These are phyloP conservation scores for Galerina marginata DNA, from an alignment of 768 basidiomycete genomes.

Conservation along the genomic window DNA sequence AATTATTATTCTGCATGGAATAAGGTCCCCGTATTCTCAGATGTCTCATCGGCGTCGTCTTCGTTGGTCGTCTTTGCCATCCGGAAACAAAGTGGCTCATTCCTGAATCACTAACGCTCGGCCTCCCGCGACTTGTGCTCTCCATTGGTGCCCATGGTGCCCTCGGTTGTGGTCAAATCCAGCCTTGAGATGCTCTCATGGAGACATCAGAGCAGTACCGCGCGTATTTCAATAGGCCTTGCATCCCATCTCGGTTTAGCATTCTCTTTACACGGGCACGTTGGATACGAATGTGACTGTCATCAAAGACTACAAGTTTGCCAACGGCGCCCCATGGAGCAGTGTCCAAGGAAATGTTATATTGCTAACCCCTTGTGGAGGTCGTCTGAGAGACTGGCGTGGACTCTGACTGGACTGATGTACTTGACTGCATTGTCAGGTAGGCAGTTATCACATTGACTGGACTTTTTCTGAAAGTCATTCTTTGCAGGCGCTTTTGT, in stretches of 20 bases:
- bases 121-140: constrained; percentile 72
- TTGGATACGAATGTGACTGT: constrained; percentile 77
- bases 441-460: constrained; percentile 36
- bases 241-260: constrained; percentile 95
- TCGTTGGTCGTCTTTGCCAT: constrained; percentile 83
- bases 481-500: constrained; percentile 87
- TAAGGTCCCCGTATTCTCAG: constrained; percentile 96
- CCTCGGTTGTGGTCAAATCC: constrained; percentile 98
- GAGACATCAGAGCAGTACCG: constrained; percentile 85
- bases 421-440: constrained; percentile 93
- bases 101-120: constrained; percentile 60
- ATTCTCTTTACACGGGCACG: constrained; percentile 92
- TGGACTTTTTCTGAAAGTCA: not conserved
- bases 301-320: constrained; percentile 81
- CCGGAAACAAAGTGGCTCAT: constrained; percentile 76
- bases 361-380: constrained; percentile 62
- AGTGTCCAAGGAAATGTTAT: constrained; percentile 53
- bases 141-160: constrained; percentile 93
- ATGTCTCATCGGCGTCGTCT: constrained; percentile 81
- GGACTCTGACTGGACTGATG: constrained; percentile 75
- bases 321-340: constrained; percentile 61
- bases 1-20: constrained; percentile 97
- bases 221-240: constrained; percentile 96
- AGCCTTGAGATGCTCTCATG: constrained; percentile 84
- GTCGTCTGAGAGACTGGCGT: constrained; percentile 63